Evolutionary conservation across 2,329 filamentous ascomycete species (phyloP), one percentile per base, ranked within the genome.

Genomic region (Akanthomyces muscarius): DNA sequence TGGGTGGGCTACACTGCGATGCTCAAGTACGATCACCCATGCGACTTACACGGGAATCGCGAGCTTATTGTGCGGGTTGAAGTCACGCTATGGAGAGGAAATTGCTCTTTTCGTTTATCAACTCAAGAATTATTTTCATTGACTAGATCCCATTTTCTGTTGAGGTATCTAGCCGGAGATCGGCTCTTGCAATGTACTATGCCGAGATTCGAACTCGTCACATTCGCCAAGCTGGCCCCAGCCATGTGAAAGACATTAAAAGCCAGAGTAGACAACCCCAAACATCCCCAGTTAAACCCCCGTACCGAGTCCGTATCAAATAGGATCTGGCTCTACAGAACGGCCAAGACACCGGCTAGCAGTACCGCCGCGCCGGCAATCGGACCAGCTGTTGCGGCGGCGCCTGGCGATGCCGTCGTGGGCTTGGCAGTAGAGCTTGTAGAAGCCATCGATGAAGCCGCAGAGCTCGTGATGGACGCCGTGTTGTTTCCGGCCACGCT

Each of bases 331-430:
- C 23, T 42, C 51, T 60, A 60, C 48, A 60, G 18, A 60, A 30
- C 62, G 10, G 62, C 62, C 38, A 63, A 18, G 25, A 36, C 30
- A 54, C 55, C 62, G 18, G 48, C 62, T 7, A 63, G 16, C 5
- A 63, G n/a, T 5, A 55, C 48, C 2, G 48, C 61, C n/a, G 38
- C 48, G 10, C 62, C 62, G 11, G 50, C 55, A 16, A 59, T 50
- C 11, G 48, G 41, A 7, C 48, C 62, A 33, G 54, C n/a, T 33
- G 54, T 53, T 4, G 54, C 53, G 3, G 48, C 55, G 2, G 62
- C 55, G 16, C 28, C 62, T 3, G 30, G 30, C 4, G 48, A 59
- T 6, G 47, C 23, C 13, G 48, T 59, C n/a, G 54, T 44, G 16
- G 54, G 18, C 50, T 48, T 42, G 50, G 48, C 62, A 14, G 41